A percentile compares a stretch with the other conserved stretches of the same genome.
phyloP scores from a whole-genome alignment of 495 filamentous ascomycete genomes.

The Aspergillus sclerotiicarbonarius region DNA sequence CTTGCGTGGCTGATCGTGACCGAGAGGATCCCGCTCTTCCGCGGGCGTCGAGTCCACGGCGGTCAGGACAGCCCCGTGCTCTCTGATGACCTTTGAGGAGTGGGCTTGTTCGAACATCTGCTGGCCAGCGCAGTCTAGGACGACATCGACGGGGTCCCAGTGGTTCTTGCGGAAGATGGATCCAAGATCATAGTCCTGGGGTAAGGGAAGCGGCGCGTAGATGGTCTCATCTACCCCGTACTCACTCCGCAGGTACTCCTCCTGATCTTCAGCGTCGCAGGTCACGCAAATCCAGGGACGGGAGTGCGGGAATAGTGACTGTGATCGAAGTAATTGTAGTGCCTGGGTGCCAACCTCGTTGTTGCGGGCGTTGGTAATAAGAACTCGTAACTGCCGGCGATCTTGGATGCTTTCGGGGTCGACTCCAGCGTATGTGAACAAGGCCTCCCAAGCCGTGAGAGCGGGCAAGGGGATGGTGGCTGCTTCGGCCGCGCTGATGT shows the following conservation, averaged over 20 bases:
- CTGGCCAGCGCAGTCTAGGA: slow-evolving; percentile 38
- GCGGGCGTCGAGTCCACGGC: slow-evolving; percentile 33
- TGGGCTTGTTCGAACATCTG: slow-evolving; percentile 35
- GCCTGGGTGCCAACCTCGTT: slow-evolving; percentile 40
- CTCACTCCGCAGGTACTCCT: slow-evolving; percentile 20
- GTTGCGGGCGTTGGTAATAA: slow-evolving; percentile 38
- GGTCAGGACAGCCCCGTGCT: slow-evolving; percentile 37
- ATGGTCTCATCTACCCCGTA: slow-evolving; percentile 36
- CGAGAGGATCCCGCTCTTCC: slow-evolving; percentile 12
- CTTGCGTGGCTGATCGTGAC: slow-evolving; percentile 16
- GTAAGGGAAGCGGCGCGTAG: slow-evolving; percentile 24
- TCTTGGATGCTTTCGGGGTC: slow-evolving; percentile 20
- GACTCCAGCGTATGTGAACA: slow-evolving; percentile 52
- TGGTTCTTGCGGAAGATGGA: slow-evolving; percentile 29
- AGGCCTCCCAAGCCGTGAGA: slow-evolving; percentile 57
- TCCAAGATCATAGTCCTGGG: slow-evolving; percentile 27
- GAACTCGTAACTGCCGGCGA: slow-evolving; percentile 21
- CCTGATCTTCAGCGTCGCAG: slow-evolving; percentile 30
- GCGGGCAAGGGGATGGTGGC: slow-evolving; percentile 53
- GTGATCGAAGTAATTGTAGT: slow-evolving; percentile 36
- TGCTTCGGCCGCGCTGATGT: slow-evolving; percentile 47
- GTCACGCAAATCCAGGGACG: slow-evolving; percentile 45
- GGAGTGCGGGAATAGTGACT: slow-evolving; percentile 30
- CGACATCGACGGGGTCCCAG: slow-evolving; percentile 39
- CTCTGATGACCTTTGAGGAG: slow-evolving; percentile 31